Percentiles rank a stretch among this genome's conserved stretches.
phyloP scores from a whole-genome alignment of 2,329 filamentous ascomycete genomes.

The Dothideomycetidae sp. region DNA sequence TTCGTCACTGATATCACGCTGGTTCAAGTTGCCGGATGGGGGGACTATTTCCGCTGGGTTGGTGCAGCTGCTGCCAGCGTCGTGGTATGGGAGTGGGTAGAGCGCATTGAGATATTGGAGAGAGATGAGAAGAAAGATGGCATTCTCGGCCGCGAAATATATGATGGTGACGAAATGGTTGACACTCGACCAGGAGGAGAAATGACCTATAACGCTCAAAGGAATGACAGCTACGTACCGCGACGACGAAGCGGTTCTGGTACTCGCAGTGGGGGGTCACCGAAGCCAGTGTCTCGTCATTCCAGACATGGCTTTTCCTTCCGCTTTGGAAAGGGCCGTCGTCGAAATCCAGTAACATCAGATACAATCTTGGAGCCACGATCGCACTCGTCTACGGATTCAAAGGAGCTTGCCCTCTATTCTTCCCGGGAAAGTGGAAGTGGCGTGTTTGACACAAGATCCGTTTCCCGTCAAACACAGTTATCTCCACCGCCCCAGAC shows the following conservation, averaged over 20 bases:
- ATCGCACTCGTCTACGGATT: slow-evolving; percentile 5
- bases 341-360: background rate
- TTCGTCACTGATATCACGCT: slow-evolving; percentile 84
- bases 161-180: slow-evolving; percentile 87
- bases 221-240: slow-evolving; percentile 12
- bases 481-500: slow-evolving; percentile 9
- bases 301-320: slow-evolving; percentile 16
- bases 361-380: slow-evolving; percentile 1
- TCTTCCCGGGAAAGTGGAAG: slow-evolving; percentile 8
- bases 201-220: slow-evolving; percentile 27
- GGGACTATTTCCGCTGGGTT: slow-evolving; percentile 93
- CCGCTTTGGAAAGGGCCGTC: slow-evolving; percentile 15
- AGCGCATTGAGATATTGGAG: slow-evolving; percentile 82
- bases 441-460: slow-evolving; percentile 9
- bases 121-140: slow-evolving; percentile 89
- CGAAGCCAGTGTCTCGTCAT: slow-evolving; percentile 9
- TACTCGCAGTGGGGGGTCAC: slow-evolving; percentile 11
- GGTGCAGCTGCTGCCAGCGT: slow-evolving; percentile 85
- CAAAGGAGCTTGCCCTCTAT: slow-evolving; percentile 2
- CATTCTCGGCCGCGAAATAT: slow-evolving; percentile 78
- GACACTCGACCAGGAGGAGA: slow-evolving; percentile 50
- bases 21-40: slow-evolving; percentile 77
- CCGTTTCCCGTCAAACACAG: background rate
- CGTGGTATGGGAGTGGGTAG: slow-evolving; percentile 98
- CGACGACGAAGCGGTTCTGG: slow-evolving; percentile 22